phyloP scores from a whole-genome alignment of 768 basidiomycete genomes.

The Phaeotremella fagi region DNA sequence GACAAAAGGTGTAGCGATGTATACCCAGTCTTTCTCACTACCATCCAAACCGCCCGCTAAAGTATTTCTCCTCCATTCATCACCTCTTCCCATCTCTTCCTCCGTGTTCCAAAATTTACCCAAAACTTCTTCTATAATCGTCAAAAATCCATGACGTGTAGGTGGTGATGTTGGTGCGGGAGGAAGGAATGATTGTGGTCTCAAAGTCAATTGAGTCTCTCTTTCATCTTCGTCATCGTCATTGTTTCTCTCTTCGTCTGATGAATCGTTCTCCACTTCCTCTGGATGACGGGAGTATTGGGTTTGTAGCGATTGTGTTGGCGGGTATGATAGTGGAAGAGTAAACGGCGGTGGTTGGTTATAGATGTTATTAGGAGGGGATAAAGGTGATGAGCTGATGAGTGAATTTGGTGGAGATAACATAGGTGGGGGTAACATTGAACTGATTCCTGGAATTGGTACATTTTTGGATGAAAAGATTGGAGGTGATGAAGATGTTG shows the following conservation, averaged over 20 bases:
- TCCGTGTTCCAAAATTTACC: constrained; percentile 33
- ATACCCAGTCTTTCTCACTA: constrained; percentile 32
- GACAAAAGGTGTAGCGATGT: constrained; percentile 36
- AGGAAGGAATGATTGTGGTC: constrained; percentile 29
- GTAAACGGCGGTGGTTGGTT: too few relatives aligned
- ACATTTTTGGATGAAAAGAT: neutral
- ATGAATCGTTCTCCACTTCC: neutral
- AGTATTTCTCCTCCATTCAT: constrained; percentile 5
- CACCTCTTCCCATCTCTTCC: constrained; percentile 10
- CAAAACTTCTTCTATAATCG: constrained; percentile 33
- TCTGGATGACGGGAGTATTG: neutral
- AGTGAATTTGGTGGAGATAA: neutral
- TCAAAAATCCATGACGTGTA: constrained; percentile 28
- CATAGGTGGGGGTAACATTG: neutral
- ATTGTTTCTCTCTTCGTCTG: neutral
- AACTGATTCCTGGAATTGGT: neutral
- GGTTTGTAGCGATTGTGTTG: neutral
- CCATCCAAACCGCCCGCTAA: constrained; percentile 4
- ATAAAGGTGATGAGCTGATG: too few relatives aligned
- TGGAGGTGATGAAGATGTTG: neutral
- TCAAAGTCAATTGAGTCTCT: constrained; percentile 25
- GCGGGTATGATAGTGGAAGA: neutral
- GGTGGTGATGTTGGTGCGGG: constrained; percentile 31
- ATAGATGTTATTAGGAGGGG: neutral
- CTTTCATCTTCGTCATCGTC: neutral